A percentile compares a stretch with the other conserved stretches of the same genome.
Conservation (phyloP, 2,329 filamentous ascomycete species). For the Penicillium hesseltinei region DNA sequence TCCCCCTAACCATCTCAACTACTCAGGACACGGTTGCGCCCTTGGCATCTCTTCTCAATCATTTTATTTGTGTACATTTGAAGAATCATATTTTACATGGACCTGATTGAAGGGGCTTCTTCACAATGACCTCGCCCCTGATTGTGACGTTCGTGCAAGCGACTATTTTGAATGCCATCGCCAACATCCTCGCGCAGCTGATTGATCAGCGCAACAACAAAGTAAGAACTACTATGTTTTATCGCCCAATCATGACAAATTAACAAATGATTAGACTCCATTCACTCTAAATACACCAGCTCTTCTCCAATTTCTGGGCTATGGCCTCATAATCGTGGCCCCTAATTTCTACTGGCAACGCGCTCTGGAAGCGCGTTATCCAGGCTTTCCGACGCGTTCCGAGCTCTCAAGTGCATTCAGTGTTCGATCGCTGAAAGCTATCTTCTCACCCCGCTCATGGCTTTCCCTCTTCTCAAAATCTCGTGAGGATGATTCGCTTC, state of each 20-base stretch:
- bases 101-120: not conserved
- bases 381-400: slow-evolving; percentile 54
- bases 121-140: slow-evolving; percentile 30
- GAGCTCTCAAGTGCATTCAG: slow-evolving; percentile 18
- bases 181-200: slow-evolving; percentile 40
- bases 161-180: slow-evolving; percentile 38
- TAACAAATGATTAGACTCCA: slow-evolving; percentile 47
- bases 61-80: not conserved
- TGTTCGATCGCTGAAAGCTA: slow-evolving; percentile 5
- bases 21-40: slow-evolving; percentile 26
- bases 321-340: slow-evolving; percentile 69
- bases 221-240: slow-evolving; percentile 21
- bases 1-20: not conserved
- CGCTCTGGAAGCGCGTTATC: slow-evolving; percentile 71
- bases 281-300: slow-evolving; percentile 65
- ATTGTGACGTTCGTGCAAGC: slow-evolving; percentile 39
- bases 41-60: slow-evolving; percentile 12
- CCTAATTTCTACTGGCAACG: slow-evolving; percentile 87
- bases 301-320: slow-evolving; percentile 74
- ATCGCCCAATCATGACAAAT: not conserved
- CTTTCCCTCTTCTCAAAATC: slow-evolving; percentile 8
- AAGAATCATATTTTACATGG: slow-evolving; percentile 9
- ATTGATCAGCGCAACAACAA: slow-evolving; percentile 38
- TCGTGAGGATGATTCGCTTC: slow-evolving; percentile 12
- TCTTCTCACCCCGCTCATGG: slow-evolving; percentile 14